These are phyloP conservation scores for Auricularia sp. DNA, from an alignment of 768 basidiomycete species.

Conservation along the genomic window DNA sequence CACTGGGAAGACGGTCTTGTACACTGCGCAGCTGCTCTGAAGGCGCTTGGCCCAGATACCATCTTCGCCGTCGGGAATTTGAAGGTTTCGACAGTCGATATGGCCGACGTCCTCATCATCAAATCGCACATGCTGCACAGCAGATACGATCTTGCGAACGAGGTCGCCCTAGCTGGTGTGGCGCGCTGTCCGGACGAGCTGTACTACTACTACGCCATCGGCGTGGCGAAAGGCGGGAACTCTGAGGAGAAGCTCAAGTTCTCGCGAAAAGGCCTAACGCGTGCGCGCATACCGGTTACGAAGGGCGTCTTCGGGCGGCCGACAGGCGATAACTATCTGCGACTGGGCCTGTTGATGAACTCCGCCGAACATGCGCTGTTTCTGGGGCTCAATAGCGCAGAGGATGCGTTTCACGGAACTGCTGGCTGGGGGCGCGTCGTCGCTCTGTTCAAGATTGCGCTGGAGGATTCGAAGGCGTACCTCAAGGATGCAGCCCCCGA, in stretches of 20 bases:
- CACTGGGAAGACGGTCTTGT: slow-evolving; percentile 53
- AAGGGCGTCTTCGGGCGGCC: slow-evolving; percentile 37
- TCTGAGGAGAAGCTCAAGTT: background rate
- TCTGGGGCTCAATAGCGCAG: slow-evolving; percentile 34
- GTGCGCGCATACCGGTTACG: slow-evolving; percentile 46
- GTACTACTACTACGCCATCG: slow-evolving; percentile 57
- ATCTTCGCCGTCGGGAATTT: slow-evolving; percentile 21
- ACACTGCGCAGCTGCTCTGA: slow-evolving; percentile 44
- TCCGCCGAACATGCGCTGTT: slow-evolving; percentile 52
- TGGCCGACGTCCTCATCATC: slow-evolving; percentile 57
- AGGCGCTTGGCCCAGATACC: background rate
- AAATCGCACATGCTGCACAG: slow-evolving; percentile 45
- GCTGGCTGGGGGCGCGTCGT: slow-evolving; percentile 49
- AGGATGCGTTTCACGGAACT: slow-evolving; percentile 9
- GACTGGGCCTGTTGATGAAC: slow-evolving; percentile 48
- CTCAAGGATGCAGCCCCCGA: slow-evolving; percentile 51
- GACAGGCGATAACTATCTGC: slow-evolving; percentile 42
- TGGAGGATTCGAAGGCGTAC: slow-evolving; percentile 50
- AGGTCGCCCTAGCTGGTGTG: slow-evolving; percentile 34
- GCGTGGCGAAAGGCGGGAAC: slow-evolving; percentile 34
- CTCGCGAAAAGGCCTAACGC: background rate
- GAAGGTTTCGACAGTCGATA: slow-evolving; percentile 32
- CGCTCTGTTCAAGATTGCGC: slow-evolving; percentile 48
- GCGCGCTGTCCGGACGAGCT: slow-evolving; percentile 47
- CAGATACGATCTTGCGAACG: slow-evolving; percentile 35